These are phyloP conservation scores for Phytopythium kandeliae DNA, from an alignment of 352 stramenopile species.

Conservation along the genomic window DNA sequence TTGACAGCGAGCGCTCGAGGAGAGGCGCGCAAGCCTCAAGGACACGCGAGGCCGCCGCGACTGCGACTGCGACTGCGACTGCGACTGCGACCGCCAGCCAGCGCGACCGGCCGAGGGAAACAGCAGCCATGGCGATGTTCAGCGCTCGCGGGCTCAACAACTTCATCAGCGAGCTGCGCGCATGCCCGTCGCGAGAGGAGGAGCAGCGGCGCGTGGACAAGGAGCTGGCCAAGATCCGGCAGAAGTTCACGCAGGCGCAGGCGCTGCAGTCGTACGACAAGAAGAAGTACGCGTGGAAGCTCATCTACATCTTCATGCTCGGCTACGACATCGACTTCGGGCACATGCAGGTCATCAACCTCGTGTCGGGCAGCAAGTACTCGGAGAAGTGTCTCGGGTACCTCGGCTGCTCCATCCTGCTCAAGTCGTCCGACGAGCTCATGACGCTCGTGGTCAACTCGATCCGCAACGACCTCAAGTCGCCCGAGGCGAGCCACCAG, in stretches of 20 bases:
- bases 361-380: slow-evolving; percentile 93
- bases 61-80: too few relatives aligned
- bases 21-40: too few relatives aligned
- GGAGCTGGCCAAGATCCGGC: slow-evolving; percentile 97
- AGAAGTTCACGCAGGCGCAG: slow-evolving; percentile 92
- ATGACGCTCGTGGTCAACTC: slow-evolving; percentile 94
- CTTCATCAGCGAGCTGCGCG: slow-evolving; percentile 75
- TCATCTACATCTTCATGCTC: slow-evolving; percentile 99
- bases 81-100: too few relatives aligned
- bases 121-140: slow-evolving; percentile 64
- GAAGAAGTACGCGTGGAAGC: slow-evolving; percentile 99
- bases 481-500: slow-evolving; percentile 79
- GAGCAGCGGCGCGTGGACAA: slow-evolving; percentile 96
- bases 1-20: neutral
- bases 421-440: slow-evolving; percentile 88
- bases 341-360: slow-evolving; percentile 95
- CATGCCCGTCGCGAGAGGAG: slow-evolving; percentile 85
- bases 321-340: slow-evolving; percentile 99
- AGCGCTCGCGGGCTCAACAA: slow-evolving; percentile 76
- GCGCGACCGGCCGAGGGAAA: too few relatives aligned
- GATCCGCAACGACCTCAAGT: slow-evolving; percentile 95
- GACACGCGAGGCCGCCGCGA: too few relatives aligned
- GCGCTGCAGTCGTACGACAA: slow-evolving; percentile 93
- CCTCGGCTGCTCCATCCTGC: slow-evolving; percentile 93
- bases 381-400: slow-evolving; percentile 96